Conservation (phyloP, 2,329 filamentous ascomycete species). For the Colletotrichum plurivorum region DNA sequence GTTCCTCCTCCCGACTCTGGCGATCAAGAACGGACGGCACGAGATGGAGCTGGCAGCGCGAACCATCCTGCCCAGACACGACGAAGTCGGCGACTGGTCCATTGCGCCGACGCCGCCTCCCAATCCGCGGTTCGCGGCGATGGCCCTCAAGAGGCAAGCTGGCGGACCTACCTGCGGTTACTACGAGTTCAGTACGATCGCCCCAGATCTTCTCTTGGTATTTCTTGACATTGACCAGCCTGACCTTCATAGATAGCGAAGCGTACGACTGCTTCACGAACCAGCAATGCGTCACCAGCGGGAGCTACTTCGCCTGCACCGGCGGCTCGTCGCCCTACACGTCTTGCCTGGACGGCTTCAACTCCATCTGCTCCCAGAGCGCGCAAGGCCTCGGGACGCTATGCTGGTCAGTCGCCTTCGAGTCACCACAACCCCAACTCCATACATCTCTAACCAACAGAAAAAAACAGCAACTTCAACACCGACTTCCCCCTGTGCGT, state of each 20-base stretch:
- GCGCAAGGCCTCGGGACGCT: background rate
- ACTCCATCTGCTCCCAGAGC: background rate
- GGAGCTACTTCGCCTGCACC: conserved; percentile 12
- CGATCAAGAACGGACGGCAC: background rate
- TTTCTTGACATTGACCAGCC: background rate
- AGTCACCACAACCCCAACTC: background rate
- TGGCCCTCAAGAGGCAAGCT: conserved; percentile 8
- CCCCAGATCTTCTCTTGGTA: background rate
- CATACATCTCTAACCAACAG: background rate
- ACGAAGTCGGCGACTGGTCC: background rate
- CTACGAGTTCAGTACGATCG: conserved; percentile 3
- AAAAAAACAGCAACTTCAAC: conserved; percentile 5
- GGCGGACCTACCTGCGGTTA: conserved; percentile 10
- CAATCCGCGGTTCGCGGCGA: background rate
- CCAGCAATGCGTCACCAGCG: conserved; percentile 1
- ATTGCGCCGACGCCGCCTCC: conserved; percentile 4
- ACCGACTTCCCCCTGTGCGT: conserved; percentile 14
- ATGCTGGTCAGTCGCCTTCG: conserved; percentile 10
- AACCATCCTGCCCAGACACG: background rate
- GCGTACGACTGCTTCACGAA: conserved; percentile 4
- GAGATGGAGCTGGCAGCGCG: background rate
- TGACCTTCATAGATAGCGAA: conserved; percentile 1
- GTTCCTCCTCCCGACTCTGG: background rate
- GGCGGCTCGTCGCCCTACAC: conserved; percentile 11
- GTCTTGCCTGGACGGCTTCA: conserved; percentile 7